Evolutionary conservation across 345 rosid genomes (phyloP), one percentile per base, ranked within the genome.

Genomic region (Barbarea vulgaris): DNA sequence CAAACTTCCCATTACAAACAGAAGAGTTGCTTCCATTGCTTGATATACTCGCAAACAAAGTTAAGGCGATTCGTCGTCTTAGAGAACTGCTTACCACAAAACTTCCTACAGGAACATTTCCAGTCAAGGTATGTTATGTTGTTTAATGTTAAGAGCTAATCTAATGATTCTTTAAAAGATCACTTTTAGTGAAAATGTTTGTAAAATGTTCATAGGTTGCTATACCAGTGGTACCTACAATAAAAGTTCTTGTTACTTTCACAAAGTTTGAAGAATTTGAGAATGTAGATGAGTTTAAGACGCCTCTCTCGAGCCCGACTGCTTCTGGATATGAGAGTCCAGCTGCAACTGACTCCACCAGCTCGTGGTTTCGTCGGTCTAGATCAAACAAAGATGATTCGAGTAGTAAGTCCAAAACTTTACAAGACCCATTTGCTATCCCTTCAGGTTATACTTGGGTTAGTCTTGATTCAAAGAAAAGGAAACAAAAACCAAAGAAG

Each of bases 1-100:
- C 93, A 4, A 81, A 78, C 80, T 95, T 95, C 51, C 96, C 99
- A 1, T 77, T 95, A 63, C 91, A 89, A 81, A 95, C 96, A 1
- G 98, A 92, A 75, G 99, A 95, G 81, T 86, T 95, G 44, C 86
- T 95, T 79, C 99, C 99, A 10, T 77, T 95, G 85, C 98, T 95
- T 28, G 99, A 92, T 82, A 95, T 95, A 83, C 92, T 95, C 18
- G 99, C 99, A 27, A 95, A 87, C 85, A 95, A 95, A 81, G 99
- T 95, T 57, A 95, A 95, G 77, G 99, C 98, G 3, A 90, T 95
- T 61, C 98, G 98, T 63, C 97, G 99, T 12, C 84, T 95, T 30
- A 87, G 99, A 77, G 99, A 95, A 72, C 83, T 95, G 73, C 91
- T 95, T 28, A 92, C 99, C 6, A 92, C 98, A 69, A 95, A 92